Percentiles rank a stretch among this genome's conserved stretches.
Evolutionary conservation across 352 stramenopile species (phyloP).

Genomic region (Phytophthora ohioensis): DNA sequence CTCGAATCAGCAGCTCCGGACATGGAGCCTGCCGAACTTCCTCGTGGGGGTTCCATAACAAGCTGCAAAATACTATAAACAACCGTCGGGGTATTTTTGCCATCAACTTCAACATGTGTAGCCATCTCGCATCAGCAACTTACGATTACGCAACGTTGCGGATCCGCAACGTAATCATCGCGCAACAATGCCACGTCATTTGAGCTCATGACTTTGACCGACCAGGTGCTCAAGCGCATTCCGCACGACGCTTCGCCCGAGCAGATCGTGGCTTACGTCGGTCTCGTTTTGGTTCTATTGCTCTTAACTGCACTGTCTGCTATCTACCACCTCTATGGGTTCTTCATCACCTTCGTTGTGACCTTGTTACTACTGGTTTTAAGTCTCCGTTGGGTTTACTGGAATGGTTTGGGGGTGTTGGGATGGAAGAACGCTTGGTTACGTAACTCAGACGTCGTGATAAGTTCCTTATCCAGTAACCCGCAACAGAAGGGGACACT

Average conservation of each 20-base stretch:
- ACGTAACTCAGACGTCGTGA: slow-evolving; percentile 41
- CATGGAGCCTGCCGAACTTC: slow-evolving; percentile 1
- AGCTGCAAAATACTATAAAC: background rate
- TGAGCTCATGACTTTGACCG: slow-evolving; percentile 30
- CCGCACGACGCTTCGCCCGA: slow-evolving; percentile 55
- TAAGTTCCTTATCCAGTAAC: slow-evolving; percentile 40
- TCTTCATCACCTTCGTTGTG: slow-evolving; percentile 19
- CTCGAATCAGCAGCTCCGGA: slow-evolving; percentile 11
- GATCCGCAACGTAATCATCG: background rate
- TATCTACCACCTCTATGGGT: slow-evolving; percentile 43
- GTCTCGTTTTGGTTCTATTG: slow-evolving; percentile 17
- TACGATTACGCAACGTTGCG: background rate
- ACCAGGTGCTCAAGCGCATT: slow-evolving; percentile 44
- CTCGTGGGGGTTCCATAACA: slow-evolving; percentile 13
- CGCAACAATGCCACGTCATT: background rate
- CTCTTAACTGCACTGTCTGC: slow-evolving; percentile 10
- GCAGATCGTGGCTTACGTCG: slow-evolving; percentile 29
- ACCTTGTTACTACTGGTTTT: slow-evolving; percentile 32
- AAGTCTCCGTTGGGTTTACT: slow-evolving; percentile 63
- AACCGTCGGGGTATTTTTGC: slow-evolving; percentile 3
- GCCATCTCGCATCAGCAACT: background rate
- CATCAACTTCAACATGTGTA: slow-evolving; percentile 6
- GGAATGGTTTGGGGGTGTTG: slow-evolving; percentile 67
- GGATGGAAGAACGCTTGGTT: slow-evolving; percentile 61
- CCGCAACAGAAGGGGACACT: slow-evolving; percentile 66